These are phyloP conservation scores for Cubamyces lactineus DNA, from an alignment of 768 basidiomycete species.

Conservation along the genomic window DNA sequence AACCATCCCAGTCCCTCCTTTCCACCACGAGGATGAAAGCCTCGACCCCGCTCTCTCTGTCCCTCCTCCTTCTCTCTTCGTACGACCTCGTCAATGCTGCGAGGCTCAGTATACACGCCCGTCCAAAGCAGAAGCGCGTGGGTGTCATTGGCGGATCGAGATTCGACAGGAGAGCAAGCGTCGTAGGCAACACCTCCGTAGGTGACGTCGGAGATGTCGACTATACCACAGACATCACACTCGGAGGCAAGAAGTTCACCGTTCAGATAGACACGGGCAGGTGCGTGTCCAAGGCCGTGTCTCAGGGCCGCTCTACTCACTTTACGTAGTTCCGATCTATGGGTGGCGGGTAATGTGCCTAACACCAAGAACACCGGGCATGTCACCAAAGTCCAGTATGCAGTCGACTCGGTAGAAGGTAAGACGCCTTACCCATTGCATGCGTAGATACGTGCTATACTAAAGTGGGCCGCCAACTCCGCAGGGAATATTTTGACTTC, in stretches of 20 bases:
- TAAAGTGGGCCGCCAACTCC: not conserved
- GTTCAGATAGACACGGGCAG: conserved; percentile 52
- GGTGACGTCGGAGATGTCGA: conserved; percentile 37
- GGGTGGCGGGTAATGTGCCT: conserved; percentile 52
- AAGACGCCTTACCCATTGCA: conserved; percentile 12
- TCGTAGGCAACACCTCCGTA: conserved; percentile 35
- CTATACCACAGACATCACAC: conserved; percentile 44
- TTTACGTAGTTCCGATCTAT: conserved; percentile 60
- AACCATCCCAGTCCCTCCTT: not conserved
- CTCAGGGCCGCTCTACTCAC: not conserved
- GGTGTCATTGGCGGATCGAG: not conserved
- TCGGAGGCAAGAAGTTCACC: conserved; percentile 40
- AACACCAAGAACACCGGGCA: conserved; percentile 43
- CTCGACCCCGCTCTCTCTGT: conserved; percentile 13
- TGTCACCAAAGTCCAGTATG: conserved; percentile 51
- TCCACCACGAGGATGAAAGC: conserved; percentile 18
- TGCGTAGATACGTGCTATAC: not conserved
- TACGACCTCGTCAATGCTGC: conserved; percentile 25
- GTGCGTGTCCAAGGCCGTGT: conserved; percentile 29
- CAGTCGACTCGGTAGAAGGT: conserved; percentile 57
- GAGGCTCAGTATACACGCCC: conserved; percentile 23
- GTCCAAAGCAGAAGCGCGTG: conserved; percentile 7
- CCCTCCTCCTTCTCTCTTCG: conserved; percentile 22
- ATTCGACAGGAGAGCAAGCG: conserved; percentile 32
- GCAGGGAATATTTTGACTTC: conserved; percentile 52